A percentile compares a stretch with the other conserved stretches of the same genome.
Conservation (phyloP, 768 basidiomycete genomes). For the Daedaleopsis sinensis region DNA sequence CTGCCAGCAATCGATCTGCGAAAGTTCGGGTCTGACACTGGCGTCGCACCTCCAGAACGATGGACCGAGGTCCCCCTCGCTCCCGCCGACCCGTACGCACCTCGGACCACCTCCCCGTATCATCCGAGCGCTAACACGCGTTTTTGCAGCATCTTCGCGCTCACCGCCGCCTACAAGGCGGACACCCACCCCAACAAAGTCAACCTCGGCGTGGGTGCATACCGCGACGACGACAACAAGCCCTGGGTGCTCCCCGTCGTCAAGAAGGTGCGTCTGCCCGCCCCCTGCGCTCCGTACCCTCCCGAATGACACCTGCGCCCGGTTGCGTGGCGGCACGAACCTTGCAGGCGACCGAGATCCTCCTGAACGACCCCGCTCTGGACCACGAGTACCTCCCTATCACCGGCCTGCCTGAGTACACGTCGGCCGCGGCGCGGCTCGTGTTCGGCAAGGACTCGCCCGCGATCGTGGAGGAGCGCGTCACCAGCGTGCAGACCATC, state of each 20-base stretch:
- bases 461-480: conserved; percentile 71
- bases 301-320: neutral
- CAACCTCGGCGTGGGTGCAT: conserved; percentile 93
- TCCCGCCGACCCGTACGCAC: conserved; percentile 75
- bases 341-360: conserved; percentile 67
- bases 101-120: neutral
- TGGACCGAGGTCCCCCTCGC: conserved; percentile 82
- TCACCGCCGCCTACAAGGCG: conserved; percentile 87
- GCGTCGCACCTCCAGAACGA: conserved; percentile 47
- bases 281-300: neutral
- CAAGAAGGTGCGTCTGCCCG: conserved; percentile 61
- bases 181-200: conserved; percentile 78
- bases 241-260: conserved; percentile 94
- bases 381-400: conserved; percentile 96
- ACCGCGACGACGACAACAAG: conserved; percentile 84
- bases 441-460: conserved; percentile 76
- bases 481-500: conserved; percentile 87
- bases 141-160: conserved; percentile 76
- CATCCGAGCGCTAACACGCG: conserved; percentile 15
- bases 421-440: conserved; percentile 77
- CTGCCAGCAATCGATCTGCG: conserved; percentile 12
- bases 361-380: conserved; percentile 68
- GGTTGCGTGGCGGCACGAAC: neutral
- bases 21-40: conserved; percentile 15
- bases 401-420: conserved; percentile 84